Evolutionary conservation across 2,329 filamentous ascomycete species (phyloP), one percentile per base, ranked within the genome.

Genomic region (Fusarium sp.): DNA sequence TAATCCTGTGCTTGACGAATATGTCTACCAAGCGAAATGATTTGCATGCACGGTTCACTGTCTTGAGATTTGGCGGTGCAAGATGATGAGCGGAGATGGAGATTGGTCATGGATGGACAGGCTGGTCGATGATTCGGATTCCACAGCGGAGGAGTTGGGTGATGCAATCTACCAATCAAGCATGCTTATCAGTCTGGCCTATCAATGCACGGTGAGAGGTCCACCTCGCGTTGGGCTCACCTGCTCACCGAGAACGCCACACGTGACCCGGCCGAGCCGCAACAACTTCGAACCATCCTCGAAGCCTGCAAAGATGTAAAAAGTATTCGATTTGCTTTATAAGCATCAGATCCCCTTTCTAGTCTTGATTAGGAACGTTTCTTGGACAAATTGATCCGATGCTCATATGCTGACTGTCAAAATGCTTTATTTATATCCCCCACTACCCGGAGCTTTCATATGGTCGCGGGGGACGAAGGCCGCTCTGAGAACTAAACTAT

Each of bases 71-170:
- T 61, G 62, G 67, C 45, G 70, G 60, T 70, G 63, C 57, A 63
- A 60, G 55, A 60, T 63, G 70, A 67, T 65, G 65, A 60, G 55
- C 57, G 62, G 74, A 69, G 68, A 70, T 63, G 64, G 70, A 76
- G 75, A 77, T 77, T 78, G 74, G 70, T 77, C 73, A 78, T 79
- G 58, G 72, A 78, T 79, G 58, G 72, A 67, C 49, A 49, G 58
- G 60, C 58, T 60, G 69, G 71, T 70, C 61, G 44, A 66, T 51
- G 52, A 51, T 68, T 68, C 65, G 37, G 52, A 68, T 63, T 68
- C 65, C 49, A 68, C 63, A 68, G 38, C 49, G 60, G 69, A 71
- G 60, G 69, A 66, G 63, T 60, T 60, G 23, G 44, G 57, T 38
- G 44, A 67, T 63, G 65, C 58, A 55, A 64, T 45, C 56, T 57